Conservation (phyloP, 495 filamentous ascomycete species). For the Daldinia caldariorum region DNA sequence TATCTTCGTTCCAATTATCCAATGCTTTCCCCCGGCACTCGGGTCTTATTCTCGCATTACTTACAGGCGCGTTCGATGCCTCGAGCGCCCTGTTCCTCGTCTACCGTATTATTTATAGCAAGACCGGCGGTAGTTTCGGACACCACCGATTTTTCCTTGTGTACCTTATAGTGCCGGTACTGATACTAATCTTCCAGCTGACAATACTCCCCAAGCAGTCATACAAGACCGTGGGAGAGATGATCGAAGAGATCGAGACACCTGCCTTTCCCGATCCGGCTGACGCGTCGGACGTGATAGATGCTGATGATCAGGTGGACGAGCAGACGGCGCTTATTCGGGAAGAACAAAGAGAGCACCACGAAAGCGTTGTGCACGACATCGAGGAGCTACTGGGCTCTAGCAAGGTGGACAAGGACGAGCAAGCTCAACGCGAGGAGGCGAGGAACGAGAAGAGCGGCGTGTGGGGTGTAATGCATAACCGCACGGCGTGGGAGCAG, state of each 20-base stretch:
- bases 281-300: conserved; percentile 32
- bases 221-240: conserved; percentile 89
- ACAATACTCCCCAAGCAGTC: conserved; percentile 80
- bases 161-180: conserved; percentile 78
- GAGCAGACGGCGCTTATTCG: conserved; percentile 67
- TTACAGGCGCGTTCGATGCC: conserved; percentile 91
- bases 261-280: conserved; percentile 38
- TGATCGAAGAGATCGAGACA: conserved; percentile 74
- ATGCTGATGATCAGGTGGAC: conserved; percentile 69
- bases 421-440: conserved; percentile 63
- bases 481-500: conserved; percentile 74
- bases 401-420: conserved; percentile 64
- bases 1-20: conserved; percentile 90
- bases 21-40: conserved; percentile 90
- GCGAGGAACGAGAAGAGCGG: conserved; percentile 71
- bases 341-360: conserved; percentile 70
- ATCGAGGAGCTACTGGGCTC: conserved; percentile 77
- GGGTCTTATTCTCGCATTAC: conserved; percentile 81
- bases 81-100: conserved; percentile 87
- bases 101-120: conserved; percentile 81
- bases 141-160: conserved; percentile 76
- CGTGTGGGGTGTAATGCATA: conserved; percentile 91
- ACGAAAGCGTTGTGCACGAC: conserved; percentile 74
- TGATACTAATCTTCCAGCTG: conserved; percentile 75
- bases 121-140: conserved; percentile 67